Percentiles rank a stretch among this genome's conserved stretches.
These are phyloP conservation scores for Oemleria cerasiformis DNA, from an alignment of 306 rosid genomes.

Conservation along the genomic window DNA sequence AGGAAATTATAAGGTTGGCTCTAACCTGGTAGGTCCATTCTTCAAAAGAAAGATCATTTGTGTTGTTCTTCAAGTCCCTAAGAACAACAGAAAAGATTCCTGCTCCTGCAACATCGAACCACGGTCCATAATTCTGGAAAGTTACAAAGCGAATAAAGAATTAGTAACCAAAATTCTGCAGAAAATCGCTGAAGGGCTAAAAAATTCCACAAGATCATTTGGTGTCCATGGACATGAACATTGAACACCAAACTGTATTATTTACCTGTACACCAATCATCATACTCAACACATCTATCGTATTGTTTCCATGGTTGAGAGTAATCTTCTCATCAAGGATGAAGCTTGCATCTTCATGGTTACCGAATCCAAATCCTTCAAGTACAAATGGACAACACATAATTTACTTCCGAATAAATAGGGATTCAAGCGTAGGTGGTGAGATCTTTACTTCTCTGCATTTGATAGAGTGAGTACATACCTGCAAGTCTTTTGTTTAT, in stretches of 20 bases:
- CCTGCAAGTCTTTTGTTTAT: conserved; percentile 10
- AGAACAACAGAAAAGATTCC: conserved; percentile 18
- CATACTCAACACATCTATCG: conserved; percentile 17
- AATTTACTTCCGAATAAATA: not conserved
- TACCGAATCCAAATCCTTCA: conserved; percentile 17
- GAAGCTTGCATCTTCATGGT: conserved; percentile 25
- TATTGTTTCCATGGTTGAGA: conserved; percentile 18
- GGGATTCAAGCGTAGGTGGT: not conserved
- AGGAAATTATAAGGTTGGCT: too few species aligned
- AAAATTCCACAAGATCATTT: too few species aligned
- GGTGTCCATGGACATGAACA: not conserved
- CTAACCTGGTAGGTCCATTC: conserved; percentile 22
- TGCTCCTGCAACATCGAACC: conserved; percentile 22
- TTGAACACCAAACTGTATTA: not conserved
- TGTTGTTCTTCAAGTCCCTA: conserved; percentile 4
- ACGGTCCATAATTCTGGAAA: conserved; percentile 16
- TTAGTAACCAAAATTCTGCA: conserved; percentile 1
- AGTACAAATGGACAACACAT: too few species aligned
- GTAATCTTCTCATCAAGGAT: conserved; percentile 4
- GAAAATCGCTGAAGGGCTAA: not conserved
- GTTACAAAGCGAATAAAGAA: not conserved
- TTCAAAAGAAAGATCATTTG: conserved; percentile 15
- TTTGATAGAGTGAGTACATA: not conserved
- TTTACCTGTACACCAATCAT: conserved; percentile 23
- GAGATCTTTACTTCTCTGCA: not conserved